phyloP scores from a whole-genome alignment of 2,329 filamentous ascomycete species.

The Alternaria alternata region DNA sequence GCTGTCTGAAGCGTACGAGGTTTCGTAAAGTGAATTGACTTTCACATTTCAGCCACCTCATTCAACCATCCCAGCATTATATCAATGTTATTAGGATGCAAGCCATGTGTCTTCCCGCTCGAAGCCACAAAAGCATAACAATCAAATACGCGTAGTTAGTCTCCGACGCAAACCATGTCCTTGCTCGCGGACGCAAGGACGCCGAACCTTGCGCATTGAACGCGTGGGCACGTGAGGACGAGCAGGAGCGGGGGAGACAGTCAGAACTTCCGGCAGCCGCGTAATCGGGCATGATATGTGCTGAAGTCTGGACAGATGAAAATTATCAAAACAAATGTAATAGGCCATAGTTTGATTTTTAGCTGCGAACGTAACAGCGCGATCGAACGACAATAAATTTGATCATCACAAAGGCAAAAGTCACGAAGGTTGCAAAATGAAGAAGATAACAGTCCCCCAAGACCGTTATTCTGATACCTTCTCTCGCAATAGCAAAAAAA shows the following conservation, averaged over 20 bases:
- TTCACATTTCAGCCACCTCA: not conserved
- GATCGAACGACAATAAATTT: too few species aligned
- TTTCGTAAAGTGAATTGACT: not conserved
- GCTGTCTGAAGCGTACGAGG: not conserved
- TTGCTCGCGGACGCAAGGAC: slow-evolving; percentile 7
- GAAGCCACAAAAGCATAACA: not conserved
- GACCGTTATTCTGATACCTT: not conserved
- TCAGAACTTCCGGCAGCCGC: not conserved
- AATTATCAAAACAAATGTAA: not conserved
- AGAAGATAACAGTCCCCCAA: not conserved
- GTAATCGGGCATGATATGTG: too few species aligned
- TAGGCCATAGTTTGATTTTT: too few species aligned
- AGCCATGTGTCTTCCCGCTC: not conserved
- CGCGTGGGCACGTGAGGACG: slow-evolving; percentile 16
- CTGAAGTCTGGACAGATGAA: not conserved
- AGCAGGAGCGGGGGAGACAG: not conserved
- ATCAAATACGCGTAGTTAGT: not conserved
- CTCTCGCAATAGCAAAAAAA: not conserved
- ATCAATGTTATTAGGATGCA: not conserved
- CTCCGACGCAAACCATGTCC: slow-evolving; percentile 1
- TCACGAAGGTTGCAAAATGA: too few species aligned
- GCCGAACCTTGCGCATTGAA: slow-evolving; percentile 8
- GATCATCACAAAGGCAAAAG: too few species aligned
- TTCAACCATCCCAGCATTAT: not conserved
- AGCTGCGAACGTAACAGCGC: too few species aligned